phyloP scores from a whole-genome alignment of 2,329 filamentous ascomycete genomes.

The Colletotrichum costaricense region DNA sequence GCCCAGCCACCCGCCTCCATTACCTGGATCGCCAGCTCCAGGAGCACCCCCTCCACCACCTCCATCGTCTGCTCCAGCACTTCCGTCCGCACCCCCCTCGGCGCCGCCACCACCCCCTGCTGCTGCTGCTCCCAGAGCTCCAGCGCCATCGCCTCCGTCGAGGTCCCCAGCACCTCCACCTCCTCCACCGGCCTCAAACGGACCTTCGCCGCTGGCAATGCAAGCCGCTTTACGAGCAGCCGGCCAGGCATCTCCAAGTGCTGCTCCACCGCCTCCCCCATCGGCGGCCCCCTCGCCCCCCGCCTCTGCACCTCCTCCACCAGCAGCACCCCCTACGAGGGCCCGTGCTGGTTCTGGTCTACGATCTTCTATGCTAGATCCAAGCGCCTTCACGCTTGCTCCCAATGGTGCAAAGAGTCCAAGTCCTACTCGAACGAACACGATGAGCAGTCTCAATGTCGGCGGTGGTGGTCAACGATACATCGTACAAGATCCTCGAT shows the following conservation, averaged over 20 bases:
- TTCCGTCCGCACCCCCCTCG: conserved; percentile 52
- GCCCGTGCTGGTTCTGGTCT: conserved; percentile 58
- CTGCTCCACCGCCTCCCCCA: conserved; percentile 50
- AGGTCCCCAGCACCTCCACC: conserved; percentile 48
- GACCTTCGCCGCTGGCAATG: conserved; percentile 53
- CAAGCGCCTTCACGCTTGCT: conserved; percentile 79
- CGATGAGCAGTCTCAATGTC: conserved; percentile 35
- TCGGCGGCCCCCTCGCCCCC: conserved; percentile 54
- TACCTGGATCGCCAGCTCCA: conserved; percentile 46
- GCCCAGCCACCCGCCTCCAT: conserved; percentile 48
- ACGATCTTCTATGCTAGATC: conserved; percentile 75
- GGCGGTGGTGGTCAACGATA: conserved; percentile 53
- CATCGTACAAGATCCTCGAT: conserved; percentile 81
- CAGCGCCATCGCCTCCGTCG: conserved; percentile 50
- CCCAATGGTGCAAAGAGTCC: conserved; percentile 69
- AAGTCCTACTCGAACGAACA: conserved; percentile 54
- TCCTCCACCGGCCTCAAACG: conserved; percentile 46
- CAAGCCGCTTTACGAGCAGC: conserved; percentile 58
- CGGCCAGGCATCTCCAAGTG: conserved; percentile 51
- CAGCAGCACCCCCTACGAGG: conserved; percentile 48
- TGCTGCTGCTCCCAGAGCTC: conserved; percentile 49
- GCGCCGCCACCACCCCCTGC: conserved; percentile 55
- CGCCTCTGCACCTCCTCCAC: conserved; percentile 47
- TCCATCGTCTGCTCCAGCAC: conserved; percentile 49
- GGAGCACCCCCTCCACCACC: conserved; percentile 45